Evolutionary conservation across 805 yeast genomes (phyloP).

Genomic region (Kuraishia borneana): DNA sequence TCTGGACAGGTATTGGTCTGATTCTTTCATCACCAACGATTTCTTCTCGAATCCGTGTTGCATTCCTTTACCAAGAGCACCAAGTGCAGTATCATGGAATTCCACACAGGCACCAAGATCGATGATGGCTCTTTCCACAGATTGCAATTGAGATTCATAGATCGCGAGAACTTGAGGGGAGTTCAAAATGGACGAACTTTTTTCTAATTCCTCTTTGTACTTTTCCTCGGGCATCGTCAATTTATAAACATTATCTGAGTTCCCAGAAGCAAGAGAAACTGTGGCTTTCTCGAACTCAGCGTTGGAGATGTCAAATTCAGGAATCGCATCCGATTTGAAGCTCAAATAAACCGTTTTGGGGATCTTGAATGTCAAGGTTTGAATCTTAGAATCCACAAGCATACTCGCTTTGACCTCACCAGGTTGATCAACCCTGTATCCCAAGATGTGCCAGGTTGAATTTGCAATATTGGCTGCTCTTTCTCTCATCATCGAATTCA

Average conservation of each 20-base stretch:
- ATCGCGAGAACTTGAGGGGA: conserved; percentile 52
- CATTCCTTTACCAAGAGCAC: conserved; percentile 76
- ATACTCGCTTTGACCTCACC: conserved; percentile 76
- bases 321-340: conserved; percentile 32
- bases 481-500: conserved; percentile 59
- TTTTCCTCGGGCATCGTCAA: conserved; percentile 57
- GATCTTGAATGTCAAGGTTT: conserved; percentile 58
- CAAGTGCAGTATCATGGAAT: conserved; percentile 62
- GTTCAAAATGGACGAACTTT: conserved; percentile 52
- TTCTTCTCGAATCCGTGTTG: conserved; percentile 72
- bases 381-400: conserved; percentile 59
- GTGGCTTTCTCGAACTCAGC: conserved; percentile 48
- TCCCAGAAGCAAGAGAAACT: conserved; percentile 64
- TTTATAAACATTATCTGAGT: conserved; percentile 40
- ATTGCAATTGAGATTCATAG: conserved; percentile 62
- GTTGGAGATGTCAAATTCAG: conserved; percentile 25
- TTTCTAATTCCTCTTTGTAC: conserved; percentile 43
- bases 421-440: conserved; percentile 50
- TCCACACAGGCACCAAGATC: conserved; percentile 66
- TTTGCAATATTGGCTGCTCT: conserved; percentile 75
- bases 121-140: conserved; percentile 66
- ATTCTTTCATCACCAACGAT: conserved; percentile 34
- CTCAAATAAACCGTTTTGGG: conserved; percentile 67
- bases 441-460: conserved; percentile 78
- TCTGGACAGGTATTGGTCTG: conserved; percentile 40